Evolutionary conservation across 108 stramenopile genomes (phyloP), one percentile per base, ranked within the genome.

Genomic region (Stephanodiscus minutulus): DNA sequence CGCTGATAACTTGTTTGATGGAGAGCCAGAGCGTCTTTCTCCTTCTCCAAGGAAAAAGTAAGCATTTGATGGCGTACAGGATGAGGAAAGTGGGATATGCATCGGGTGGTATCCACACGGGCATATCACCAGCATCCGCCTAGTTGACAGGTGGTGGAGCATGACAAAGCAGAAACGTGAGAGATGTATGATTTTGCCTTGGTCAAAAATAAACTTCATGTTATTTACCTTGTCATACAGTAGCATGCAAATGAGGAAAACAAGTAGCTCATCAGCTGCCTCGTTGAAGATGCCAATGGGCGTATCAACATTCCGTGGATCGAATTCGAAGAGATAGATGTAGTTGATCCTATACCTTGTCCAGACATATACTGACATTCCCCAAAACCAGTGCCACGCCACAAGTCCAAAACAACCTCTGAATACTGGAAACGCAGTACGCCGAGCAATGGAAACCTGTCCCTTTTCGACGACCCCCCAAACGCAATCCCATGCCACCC

Each of bases 401-500:
- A 97, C 68, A 29, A 97, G 54, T 39, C 94, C 97, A 56, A 91
- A 94, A 59, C 91, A 91, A 9, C 83, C 97, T 11, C 97, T 87
- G 74, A 94, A 96, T 7, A 96, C 92, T 11, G 93, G 91, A 77
- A 94, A 96, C 25, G 93, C 96, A 10, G 89, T 61, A 49, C 89
- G 81, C 37, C 85, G 88, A 27, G 91, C 92, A 56, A 96, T 94
- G 1, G 91, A 91, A 3, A 83, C 70, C 24, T 85, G 31, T 15
- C 84, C 86, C 9, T 86, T 61, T n/a, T 54, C 53, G 39, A 90
- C 73, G 39, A 83, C 52, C 55, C 93, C 93, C 92, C 94, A 93
- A n/a, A 94, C 71, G 62, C 90, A 95, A 74, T 97, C 96, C 96
- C 96, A 97, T 62, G 91, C 86, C 18, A 97, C 93, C 96, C 96